Conservation (phyloP, 495 filamentous ascomycete genomes). For the Pseudevernia furfuracea region DNA sequence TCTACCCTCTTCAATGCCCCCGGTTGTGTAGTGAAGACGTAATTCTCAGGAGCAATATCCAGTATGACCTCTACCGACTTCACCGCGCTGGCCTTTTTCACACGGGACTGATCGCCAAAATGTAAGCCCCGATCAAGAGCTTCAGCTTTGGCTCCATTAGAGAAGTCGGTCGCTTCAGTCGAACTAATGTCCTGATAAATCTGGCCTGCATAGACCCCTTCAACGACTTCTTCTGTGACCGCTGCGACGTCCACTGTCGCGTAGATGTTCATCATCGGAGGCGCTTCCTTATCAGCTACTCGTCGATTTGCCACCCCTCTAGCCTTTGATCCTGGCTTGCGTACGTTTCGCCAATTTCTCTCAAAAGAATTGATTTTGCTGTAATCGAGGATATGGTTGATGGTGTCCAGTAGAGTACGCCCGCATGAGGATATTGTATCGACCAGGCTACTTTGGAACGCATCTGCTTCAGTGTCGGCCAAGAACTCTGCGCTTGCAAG, state of each 20-base stretch:
- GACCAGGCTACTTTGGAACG: constrained; percentile 56
- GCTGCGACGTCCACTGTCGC: constrained; percentile 31
- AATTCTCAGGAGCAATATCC: constrained; percentile 54
- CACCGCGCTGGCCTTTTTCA: neutral
- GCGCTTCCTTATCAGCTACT: constrained; percentile 22
- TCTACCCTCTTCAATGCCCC: constrained; percentile 57
- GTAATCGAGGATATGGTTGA: constrained; percentile 63
- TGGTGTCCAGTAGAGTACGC: constrained; percentile 65
- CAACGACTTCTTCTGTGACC: constrained; percentile 44
- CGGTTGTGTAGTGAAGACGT: constrained; percentile 59
- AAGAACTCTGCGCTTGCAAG: constrained; percentile 63
- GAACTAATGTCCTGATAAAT: constrained; percentile 26
- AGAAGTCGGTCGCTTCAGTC: constrained; percentile 19
- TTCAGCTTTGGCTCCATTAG: constrained; percentile 13
- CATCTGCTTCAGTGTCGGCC: constrained; percentile 39
- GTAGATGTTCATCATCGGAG: constrained; percentile 39
- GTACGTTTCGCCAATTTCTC: constrained; percentile 28
- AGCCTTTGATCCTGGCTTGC: constrained; percentile 25
- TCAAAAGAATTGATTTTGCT: constrained; percentile 58
- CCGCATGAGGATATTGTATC: constrained; percentile 70
- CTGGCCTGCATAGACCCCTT: constrained; percentile 31
- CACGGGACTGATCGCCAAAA: constrained; percentile 23
- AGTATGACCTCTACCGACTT: constrained; percentile 51
- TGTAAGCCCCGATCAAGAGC: constrained; percentile 24
- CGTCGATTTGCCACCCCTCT: constrained; percentile 33